Conservation (phyloP, 352 stramenopile species). For the Globisporangium abappressorium region DNA sequence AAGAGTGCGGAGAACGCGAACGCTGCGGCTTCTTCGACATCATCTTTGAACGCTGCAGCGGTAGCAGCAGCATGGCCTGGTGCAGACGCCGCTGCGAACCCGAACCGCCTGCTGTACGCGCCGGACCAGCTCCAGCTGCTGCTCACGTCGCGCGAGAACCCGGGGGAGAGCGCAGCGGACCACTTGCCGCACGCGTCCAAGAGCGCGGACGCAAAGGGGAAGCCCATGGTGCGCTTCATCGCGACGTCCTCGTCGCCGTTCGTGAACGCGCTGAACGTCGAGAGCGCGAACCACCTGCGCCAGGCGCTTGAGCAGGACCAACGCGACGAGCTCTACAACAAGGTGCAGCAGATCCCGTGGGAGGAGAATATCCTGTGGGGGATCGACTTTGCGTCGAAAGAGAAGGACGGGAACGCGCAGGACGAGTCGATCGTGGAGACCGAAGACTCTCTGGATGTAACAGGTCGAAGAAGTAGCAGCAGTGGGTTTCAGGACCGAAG, state of each 20-base stretch:
- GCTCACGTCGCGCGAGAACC: slow-evolving; percentile 49
- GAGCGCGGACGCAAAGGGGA: slow-evolving; percentile 40
- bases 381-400: slow-evolving; percentile 43
- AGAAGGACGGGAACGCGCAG: slow-evolving; percentile 6
- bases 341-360: slow-evolving; percentile 79
- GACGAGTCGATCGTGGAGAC: slow-evolving; percentile 14
- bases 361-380: slow-evolving; percentile 83
- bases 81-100: slow-evolving; percentile 19
- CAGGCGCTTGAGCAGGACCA: slow-evolving; percentile 23
- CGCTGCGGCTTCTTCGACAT: not conserved
- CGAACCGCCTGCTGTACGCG: slow-evolving; percentile 32
- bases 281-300: slow-evolving; percentile 14
- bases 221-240: slow-evolving; percentile 73
- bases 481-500: not conserved
- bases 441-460: not conserved
- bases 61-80: not conserved
- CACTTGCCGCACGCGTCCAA: slow-evolving; percentile 33
- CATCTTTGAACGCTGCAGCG: not conserved
- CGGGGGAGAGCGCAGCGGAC: slow-evolving; percentile 33
- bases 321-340: slow-evolving; percentile 69
- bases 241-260: slow-evolving; percentile 60
- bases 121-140: slow-evolving; percentile 66
- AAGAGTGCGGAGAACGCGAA: slow-evolving; percentile 20
- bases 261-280: slow-evolving; percentile 28
- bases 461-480: not conserved